phyloP scores from a whole-genome alignment of 768 basidiomycete genomes.

The Tricholoma sp. region DNA sequence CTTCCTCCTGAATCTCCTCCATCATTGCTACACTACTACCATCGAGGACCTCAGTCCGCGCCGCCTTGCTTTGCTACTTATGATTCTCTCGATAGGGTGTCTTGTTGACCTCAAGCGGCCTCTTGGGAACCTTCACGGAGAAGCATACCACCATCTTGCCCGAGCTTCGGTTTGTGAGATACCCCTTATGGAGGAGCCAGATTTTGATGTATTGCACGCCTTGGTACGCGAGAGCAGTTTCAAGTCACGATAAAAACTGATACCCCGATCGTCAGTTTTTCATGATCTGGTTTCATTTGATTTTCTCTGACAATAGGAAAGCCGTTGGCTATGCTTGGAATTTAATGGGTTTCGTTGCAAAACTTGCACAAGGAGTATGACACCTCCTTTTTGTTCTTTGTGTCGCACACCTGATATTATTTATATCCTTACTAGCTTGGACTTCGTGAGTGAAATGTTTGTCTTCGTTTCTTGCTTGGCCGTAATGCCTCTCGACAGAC shows the following conservation, averaged over 20 bases:
- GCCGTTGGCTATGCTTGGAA: constrained; percentile 74
- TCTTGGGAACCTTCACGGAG: constrained; percentile 53
- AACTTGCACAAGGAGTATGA: constrained; percentile 67
- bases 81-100: constrained; percentile 69
- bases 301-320: constrained; percentile 70
- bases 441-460: constrained; percentile 44
- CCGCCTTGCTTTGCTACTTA: constrained; percentile 60
- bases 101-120: constrained; percentile 58
- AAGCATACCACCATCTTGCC: constrained; percentile 62
- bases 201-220: constrained; percentile 66
- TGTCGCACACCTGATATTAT: constrained; percentile 10
- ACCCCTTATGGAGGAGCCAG: constrained; percentile 70
- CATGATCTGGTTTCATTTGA: constrained; percentile 71
- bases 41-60: constrained; percentile 60
- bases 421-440: constrained; percentile 44
- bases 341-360: constrained; percentile 68
- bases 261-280: constrained; percentile 35
- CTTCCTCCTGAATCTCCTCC: constrained; percentile 61
- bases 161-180: constrained; percentile 67
- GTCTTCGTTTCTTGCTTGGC: background rate
- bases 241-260: background rate
- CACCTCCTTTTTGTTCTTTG: constrained; percentile 1
- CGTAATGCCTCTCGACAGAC: constrained; percentile 36
- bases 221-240: constrained; percentile 35
- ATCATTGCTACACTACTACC: constrained; percentile 60